Base-by-base conservation (phyloP, 306 rosid species). In the Erythrophleum fordii region DNA sequence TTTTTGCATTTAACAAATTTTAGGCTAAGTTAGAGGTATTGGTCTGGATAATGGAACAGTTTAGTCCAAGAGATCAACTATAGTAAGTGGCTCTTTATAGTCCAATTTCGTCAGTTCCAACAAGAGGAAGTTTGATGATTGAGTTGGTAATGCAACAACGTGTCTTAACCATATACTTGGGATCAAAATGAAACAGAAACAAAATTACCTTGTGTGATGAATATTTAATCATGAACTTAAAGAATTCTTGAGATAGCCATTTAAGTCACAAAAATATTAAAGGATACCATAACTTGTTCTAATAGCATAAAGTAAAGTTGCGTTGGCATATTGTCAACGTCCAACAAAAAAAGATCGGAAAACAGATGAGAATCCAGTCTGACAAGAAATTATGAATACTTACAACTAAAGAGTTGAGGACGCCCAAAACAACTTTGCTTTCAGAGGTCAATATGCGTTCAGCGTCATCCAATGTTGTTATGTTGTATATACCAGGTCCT, bases 371-470 rank as follows among this genome's bases (percentile, higher is more conserved):
- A 53, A 42, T 55, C 66, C 67, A 35, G 3, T 12, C 22, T 1
- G 22, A 22, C 14, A 61, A 48, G 48, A 77, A 64, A 29, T 17
- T 0, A 68, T 8, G 56, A 73, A 49, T 25, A 84, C 96, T 82
- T 85, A 96, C 99, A 89, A 89, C 98, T 80, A 96, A 87, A 73
- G 99, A 93, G 87, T 88, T 88, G 82, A 96, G 91, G 85, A 87
- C 92, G 37, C 92, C 99, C 87, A 96, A 83, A 89, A 89, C 97
- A 78, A 93, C 65, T 91, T 86, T 96, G 76, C 81, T 84, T 77
- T 93, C 97, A 29, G 96, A 84, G 73, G 83, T 68, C 92, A 92
- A 85, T 31, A 93, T 84, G 48, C 89, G 79, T 45, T 92, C 87
- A 18, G 97, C 98, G 10, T 93, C 97, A 8, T 93, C 97, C 81